Percentiles rank a stretch among this genome's conserved stretches.
These are phyloP conservation scores for Starmerella cellae DNA, from an alignment of 805 yeast genomes.

Conservation along the genomic window DNA sequence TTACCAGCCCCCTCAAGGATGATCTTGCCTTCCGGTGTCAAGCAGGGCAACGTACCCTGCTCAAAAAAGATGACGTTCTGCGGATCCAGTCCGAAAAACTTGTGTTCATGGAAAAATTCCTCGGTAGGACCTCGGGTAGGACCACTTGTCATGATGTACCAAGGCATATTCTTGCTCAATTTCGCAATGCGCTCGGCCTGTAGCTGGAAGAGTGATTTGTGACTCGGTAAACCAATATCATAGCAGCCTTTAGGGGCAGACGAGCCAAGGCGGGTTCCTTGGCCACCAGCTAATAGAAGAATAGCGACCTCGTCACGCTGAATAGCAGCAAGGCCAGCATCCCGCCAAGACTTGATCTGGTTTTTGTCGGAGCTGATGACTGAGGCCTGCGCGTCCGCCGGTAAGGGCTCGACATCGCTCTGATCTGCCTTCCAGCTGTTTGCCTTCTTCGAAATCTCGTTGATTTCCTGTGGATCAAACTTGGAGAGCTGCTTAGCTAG, in stretches of 20 bases:
- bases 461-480: conserved; percentile 29
- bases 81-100: conserved; percentile 55
- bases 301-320: conserved; percentile 68
- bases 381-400: conserved; percentile 24
- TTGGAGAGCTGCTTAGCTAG: conserved; percentile 27
- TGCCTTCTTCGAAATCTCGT: conserved; percentile 22
- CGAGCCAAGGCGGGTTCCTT: conserved; percentile 91
- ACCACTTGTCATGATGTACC: conserved; percentile 92
- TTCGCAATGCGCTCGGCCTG: conserved; percentile 76
- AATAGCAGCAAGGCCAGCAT: conserved; percentile 56
- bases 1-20: conserved; percentile 43
- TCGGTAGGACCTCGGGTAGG: conserved; percentile 74
- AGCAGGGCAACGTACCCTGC: conserved; percentile 92
- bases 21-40: conserved; percentile 59
- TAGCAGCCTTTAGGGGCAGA: conserved; percentile 87
- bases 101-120: conserved; percentile 45
- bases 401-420: conserved; percentile 23
- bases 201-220: conserved; percentile 73
- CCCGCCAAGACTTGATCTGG: conserved; percentile 32
- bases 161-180: conserved; percentile 40
- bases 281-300: conserved; percentile 94
- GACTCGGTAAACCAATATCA: conserved; percentile 72
- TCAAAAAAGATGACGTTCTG: conserved; percentile 66
- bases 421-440: conserved; percentile 13
- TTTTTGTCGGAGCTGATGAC: conserved; percentile 15